Base-by-base conservation (phyloP, 176 grass and related monocot species). In the Musa troglodytarum region DNA sequence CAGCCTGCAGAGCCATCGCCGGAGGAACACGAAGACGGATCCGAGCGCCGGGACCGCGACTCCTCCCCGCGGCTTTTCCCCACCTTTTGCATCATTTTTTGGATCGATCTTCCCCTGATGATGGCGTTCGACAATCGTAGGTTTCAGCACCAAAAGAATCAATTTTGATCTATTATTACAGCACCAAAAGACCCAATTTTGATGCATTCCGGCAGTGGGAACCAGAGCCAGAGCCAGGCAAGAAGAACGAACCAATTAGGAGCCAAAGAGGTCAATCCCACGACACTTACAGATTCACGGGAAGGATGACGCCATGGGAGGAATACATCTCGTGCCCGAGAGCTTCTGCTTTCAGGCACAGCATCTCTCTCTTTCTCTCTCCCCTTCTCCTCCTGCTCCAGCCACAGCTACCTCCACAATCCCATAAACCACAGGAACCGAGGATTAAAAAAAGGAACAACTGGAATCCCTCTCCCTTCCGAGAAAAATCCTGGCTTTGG, bases 41-140 rank as follows among this genome's bases (percentile, higher is more conserved):
- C 72, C 72, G 72, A 74, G 14, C 72, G 72, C 23, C 52, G 72
- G 24, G 13, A 29, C 53, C 10, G 52, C 50, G 53, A 28, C 20
- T 56, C 24, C 52, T 55, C 14, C 11, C 53, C 25, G 10, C 53
- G 80, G 6, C 19, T 57, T 66, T 71, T 71, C 77, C 81, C 86
- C 78, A 72, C 83, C 50, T 63, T 84, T 55, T 83, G 86, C 86
- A 94, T 87, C 15, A 25, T 78, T 84, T 77, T 99, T 76, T 87
- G 90, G 74, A 92, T 83, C 83, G 86, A 84, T 52, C 81, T 80
- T 24, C 87, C 90, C 51, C 93, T 96, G 83, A 26, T 12, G 12
- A 22, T 19, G 74, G 23, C 24, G 21, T 23, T 13, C 43, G 12
- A 56, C 21, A 74, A 23, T 52, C 16, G 23, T 17, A 56, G 28